phyloP scores from a whole-genome alignment of 2,329 filamentous ascomycete species.

The Cercospora sp. region DNA sequence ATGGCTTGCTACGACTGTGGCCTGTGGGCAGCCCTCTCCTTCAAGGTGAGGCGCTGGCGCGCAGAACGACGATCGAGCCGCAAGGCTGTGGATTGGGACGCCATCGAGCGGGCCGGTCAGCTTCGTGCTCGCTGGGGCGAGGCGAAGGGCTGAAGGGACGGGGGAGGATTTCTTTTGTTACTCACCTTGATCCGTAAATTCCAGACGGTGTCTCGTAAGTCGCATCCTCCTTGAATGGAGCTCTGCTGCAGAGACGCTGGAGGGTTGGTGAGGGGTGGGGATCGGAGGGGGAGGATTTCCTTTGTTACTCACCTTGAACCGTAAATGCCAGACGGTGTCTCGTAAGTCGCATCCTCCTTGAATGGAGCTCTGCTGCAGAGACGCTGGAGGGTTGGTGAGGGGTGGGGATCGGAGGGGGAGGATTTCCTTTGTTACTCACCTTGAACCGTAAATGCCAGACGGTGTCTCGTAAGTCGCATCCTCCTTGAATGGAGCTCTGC shows the following conservation, averaged over 20 bases:
- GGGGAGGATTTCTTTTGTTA: neutral
- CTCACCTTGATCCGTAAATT: constrained; percentile 2
- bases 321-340: neutral
- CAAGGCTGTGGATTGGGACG: constrained; percentile 5
- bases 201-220: constrained; percentile 1
- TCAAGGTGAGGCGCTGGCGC: constrained; percentile 3
- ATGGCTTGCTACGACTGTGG: constrained; percentile 9
- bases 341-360: neutral
- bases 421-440: neutral
- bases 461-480: neutral
- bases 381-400: neutral
- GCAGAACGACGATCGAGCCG: constrained; percentile 7
- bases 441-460: constrained; percentile 1
- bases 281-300: neutral
- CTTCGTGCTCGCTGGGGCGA: neutral
- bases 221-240: constrained; percentile 4
- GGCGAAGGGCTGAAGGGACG: neutral
- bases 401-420: neutral
- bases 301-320: neutral
- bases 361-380: constrained; percentile 5
- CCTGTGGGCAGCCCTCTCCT: constrained; percentile 1
- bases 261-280: constrained; percentile 1
- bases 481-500: constrained; percentile 5
- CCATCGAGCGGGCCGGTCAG: neutral
- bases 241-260: constrained; percentile 1